Percentiles rank a stretch among this genome's conserved stretches.
Evolutionary conservation across 1,139 yeast genomes (phyloP).

Genomic region (Pichia sp.): DNA sequence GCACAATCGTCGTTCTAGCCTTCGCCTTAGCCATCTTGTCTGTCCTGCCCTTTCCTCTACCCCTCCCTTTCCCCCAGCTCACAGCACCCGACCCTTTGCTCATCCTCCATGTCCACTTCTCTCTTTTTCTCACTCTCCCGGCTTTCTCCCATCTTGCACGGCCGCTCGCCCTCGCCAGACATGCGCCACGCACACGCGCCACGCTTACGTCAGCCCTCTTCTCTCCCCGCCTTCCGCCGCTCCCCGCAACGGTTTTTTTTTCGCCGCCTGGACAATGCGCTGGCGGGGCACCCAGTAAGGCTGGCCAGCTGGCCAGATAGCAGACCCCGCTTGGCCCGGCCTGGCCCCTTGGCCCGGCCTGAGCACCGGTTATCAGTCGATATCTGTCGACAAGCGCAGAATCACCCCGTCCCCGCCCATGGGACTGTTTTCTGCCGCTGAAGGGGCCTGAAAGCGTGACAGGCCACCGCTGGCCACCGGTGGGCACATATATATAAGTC

Average conservation of each 20-base stretch:
- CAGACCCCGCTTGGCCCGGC: not conserved
- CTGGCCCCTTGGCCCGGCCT: not conserved
- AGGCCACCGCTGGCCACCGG: not conserved
- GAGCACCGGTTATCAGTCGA: not conserved
- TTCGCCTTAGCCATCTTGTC: conserved; percentile 36
- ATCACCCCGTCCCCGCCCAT: not conserved
- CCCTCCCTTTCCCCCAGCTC: not conserved
- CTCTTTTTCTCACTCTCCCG: too few relatives aligned
- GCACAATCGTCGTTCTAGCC: conserved; percentile 54
- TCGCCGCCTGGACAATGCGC: not conserved
- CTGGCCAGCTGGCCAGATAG: too few relatives aligned
- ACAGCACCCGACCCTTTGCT: too few relatives aligned
- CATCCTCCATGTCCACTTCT: too few relatives aligned
- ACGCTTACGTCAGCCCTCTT: not conserved
- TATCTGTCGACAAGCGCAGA: not conserved
- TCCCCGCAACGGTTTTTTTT: not conserved
- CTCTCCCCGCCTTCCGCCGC: not conserved
- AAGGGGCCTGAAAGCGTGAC: not conserved
- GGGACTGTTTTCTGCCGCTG: not conserved
- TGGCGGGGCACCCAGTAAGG: not conserved
- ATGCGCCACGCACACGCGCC: not conserved
- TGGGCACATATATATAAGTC: not conserved
- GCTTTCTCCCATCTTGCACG: too few relatives aligned
- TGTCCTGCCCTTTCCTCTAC: not conserved
- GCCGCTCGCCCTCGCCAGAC: too few relatives aligned